phyloP scores from a whole-genome alignment of 345 rosid genomes.

The Populus simonii region DNA sequence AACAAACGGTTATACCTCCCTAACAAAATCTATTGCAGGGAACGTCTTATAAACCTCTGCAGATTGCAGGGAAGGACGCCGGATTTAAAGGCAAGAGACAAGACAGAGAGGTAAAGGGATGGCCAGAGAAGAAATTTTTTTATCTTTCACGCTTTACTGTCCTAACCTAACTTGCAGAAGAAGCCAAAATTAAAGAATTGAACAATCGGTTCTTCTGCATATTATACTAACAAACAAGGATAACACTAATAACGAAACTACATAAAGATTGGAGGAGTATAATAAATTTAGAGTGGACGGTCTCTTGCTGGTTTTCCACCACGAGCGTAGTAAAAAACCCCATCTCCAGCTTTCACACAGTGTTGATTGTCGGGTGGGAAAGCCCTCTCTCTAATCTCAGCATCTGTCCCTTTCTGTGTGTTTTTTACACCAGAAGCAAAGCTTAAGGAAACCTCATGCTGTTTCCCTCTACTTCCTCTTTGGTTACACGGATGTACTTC shows the following conservation, averaged over 20 bases:
- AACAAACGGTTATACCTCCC: no score
- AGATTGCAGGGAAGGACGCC: constrained; percentile 28
- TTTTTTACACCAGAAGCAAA: constrained; percentile 44
- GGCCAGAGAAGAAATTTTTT: not conserved
- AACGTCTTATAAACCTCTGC: not conserved
- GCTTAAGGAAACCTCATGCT: constrained; percentile 8
- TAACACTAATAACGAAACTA: not conserved
- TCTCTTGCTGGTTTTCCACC: not conserved
- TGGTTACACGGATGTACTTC: no score
- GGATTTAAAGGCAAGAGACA: constrained; percentile 40
- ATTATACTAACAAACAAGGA: no score
- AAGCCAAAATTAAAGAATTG: constrained; percentile 20
- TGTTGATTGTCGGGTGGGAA: constrained; percentile 56
- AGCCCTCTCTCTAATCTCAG: constrained; percentile 15
- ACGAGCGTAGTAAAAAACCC: constrained; percentile 43
- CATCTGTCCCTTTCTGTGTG: constrained; percentile 20
- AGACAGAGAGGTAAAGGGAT: not conserved
- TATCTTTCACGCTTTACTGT: not conserved
- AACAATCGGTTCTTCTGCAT: not conserved
- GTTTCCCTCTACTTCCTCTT: not conserved
- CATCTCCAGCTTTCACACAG: constrained; percentile 38
- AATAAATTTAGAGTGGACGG: not conserved
- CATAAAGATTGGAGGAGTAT: not conserved
- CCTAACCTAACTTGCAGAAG: constrained; percentile 18
- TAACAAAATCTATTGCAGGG: no score